phyloP scores from a whole-genome alignment of 2,329 filamentous ascomycete genomes.

The Alternaria postmessia region DNA sequence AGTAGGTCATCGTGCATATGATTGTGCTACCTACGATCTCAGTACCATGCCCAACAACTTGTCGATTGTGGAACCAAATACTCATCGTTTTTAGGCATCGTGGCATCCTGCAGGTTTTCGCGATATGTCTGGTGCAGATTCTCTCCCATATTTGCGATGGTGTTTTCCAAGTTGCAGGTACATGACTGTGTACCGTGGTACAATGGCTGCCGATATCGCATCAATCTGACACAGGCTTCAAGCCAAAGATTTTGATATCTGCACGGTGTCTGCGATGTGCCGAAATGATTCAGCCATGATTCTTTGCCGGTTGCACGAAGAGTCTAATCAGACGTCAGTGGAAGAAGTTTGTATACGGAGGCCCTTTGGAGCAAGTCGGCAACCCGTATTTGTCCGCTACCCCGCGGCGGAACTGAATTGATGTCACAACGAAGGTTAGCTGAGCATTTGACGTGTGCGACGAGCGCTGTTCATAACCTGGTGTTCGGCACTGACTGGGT shows the following conservation, averaged over 20 bases:
- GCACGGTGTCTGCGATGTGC: constrained; percentile 12
- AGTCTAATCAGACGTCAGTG: constrained; percentile 20
- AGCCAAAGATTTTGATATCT: constrained; percentile 16
- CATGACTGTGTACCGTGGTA: constrained; percentile 11
- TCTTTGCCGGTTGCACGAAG: constrained; percentile 10
- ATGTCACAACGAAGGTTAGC: not conserved
- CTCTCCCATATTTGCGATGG: not conserved
- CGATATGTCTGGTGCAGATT: not conserved
- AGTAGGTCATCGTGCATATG: not conserved
- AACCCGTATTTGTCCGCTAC: constrained; percentile 3
- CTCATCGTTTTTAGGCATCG: not conserved
- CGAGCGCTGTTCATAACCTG: constrained; percentile 19
- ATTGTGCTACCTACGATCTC: not conserved
- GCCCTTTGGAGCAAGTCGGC: not conserved
- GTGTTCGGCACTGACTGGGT: constrained; percentile 17
- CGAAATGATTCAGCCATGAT: constrained; percentile 3
- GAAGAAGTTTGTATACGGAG: constrained; percentile 1
- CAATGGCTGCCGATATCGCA: constrained; percentile 29
- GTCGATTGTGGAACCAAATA: not conserved
- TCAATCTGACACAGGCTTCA: constrained; percentile 8
- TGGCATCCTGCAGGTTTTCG: not conserved
- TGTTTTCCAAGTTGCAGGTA: not conserved
- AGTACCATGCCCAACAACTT: not conserved
- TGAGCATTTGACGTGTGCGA: constrained; percentile 18
- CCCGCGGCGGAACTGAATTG: constrained; percentile 1